Conservation (phyloP, 73 alveolate species). For the Tetrahymena thermophila region DNA sequence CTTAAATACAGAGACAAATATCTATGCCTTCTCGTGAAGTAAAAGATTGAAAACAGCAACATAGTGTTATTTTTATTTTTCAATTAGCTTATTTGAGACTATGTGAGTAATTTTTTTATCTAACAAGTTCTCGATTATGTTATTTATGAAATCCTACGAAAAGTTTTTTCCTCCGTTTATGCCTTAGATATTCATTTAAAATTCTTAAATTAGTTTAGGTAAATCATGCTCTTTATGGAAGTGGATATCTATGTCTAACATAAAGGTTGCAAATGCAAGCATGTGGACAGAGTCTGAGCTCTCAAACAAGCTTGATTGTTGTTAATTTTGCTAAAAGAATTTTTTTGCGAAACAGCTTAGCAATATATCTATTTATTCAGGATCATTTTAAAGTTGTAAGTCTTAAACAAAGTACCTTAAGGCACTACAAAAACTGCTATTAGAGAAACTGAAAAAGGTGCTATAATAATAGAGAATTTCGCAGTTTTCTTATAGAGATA, state of each 20-base stretch:
- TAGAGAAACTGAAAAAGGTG: background rate
- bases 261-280: slow-evolving; percentile 31
- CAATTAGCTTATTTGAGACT: background rate
- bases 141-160: background rate
- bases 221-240: background rate
- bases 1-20: background rate
- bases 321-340: background rate
- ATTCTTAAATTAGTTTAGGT: background rate
- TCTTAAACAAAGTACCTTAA: background rate
- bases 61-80: background rate
- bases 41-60: background rate
- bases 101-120: background rate
- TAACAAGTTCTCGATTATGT: background rate
- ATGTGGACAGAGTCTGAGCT: slow-evolving; percentile 34
- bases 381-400: background rate
- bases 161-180: background rate
- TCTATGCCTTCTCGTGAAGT: background rate
- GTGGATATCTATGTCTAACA: slow-evolving; percentile 13
- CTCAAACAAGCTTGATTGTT: background rate
- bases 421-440: background rate
- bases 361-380: background rate
- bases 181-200: background rate
- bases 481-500: background rate
- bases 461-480: background rate
- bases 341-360: background rate